phyloP scores from a whole-genome alignment of 306 rosid genomes.

The Quercus alba region DNA sequence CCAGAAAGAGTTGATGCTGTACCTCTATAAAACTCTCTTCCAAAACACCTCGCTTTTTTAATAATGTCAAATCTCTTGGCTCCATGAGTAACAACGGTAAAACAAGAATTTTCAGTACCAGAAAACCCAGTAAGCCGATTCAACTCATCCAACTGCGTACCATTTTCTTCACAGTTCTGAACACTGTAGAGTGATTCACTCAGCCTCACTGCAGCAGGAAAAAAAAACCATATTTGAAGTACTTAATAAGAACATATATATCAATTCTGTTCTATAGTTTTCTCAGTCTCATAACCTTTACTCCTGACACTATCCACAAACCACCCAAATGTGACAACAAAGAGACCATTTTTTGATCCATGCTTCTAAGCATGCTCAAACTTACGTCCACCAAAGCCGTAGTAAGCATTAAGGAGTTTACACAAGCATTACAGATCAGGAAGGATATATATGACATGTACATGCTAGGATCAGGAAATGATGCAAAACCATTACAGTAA shows the following conservation, averaged over 20 bases:
- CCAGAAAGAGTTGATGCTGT: conserved; percentile 54
- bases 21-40: conserved; percentile 36
- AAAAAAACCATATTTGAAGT: conserved; percentile 21
- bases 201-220: conserved; percentile 69
- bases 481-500: conserved; percentile 13
- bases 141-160: conserved; percentile 47
- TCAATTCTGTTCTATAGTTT: background rate
- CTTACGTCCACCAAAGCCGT: conserved; percentile 88
- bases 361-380: conserved; percentile 91
- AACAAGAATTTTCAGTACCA: conserved; percentile 60
- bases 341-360: conserved; percentile 74
- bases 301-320: conserved; percentile 88
- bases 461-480: conserved; percentile 10
- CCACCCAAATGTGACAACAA: conserved; percentile 88
- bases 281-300: conserved; percentile 50
- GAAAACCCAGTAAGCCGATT: conserved; percentile 38
- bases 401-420: conserved; percentile 59
- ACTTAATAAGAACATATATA: conserved; percentile 10
- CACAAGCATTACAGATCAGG: conserved; percentile 14
- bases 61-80: conserved; percentile 31
- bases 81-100: conserved; percentile 57
- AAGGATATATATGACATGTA: conserved; percentile 5
- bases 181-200: conserved; percentile 72
- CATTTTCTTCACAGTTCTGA: conserved; percentile 61
- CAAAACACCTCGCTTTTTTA: conserved; percentile 41